These are phyloP conservation scores for Colletotrichum tanaceti DNA, from an alignment of 2,329 filamentous ascomycete species.

Conservation along the genomic window DNA sequence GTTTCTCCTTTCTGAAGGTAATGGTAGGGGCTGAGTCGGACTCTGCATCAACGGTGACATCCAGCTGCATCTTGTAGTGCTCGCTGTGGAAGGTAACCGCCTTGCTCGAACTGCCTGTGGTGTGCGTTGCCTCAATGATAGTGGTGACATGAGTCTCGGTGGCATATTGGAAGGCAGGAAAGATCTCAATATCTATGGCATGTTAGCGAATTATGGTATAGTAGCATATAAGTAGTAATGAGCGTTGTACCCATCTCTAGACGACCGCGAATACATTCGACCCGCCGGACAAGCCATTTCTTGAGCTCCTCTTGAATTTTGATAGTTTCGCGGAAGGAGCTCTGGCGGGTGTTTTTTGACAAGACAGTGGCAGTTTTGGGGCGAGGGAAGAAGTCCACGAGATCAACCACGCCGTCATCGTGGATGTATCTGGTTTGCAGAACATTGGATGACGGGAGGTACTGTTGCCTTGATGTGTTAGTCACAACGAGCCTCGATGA, in stretches of 20 bases:
- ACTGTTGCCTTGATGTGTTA: constrained; percentile 65
- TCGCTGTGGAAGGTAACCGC: constrained; percentile 72
- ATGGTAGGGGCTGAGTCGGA: constrained; percentile 62
- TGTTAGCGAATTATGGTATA: not conserved
- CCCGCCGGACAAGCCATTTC: constrained; percentile 76
- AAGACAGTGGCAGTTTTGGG: constrained; percentile 69
- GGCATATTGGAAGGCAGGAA: constrained; percentile 79
- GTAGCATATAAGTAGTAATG: no score
- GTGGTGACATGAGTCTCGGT: constrained; percentile 70
- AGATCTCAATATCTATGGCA: constrained; percentile 72
- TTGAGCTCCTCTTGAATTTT: constrained; percentile 72
- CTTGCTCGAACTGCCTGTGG: constrained; percentile 62
- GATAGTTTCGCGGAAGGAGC: constrained; percentile 64
- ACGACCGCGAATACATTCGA: constrained; percentile 77
- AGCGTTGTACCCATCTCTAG: constrained; percentile 66
- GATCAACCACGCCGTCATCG: constrained; percentile 78
- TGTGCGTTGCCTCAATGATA: constrained; percentile 59
- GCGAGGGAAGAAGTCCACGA: constrained; percentile 81
- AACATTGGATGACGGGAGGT: constrained; percentile 79
- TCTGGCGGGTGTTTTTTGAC: constrained; percentile 58
- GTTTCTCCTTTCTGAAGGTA: constrained; percentile 64
- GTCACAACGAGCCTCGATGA: not conserved
- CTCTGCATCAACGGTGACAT: constrained; percentile 73
- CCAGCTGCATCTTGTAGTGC: constrained; percentile 71
- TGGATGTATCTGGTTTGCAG: constrained; percentile 82